Conservation (phyloP, 257 asterid genomes). For the Asclepias syriaca region DNA sequence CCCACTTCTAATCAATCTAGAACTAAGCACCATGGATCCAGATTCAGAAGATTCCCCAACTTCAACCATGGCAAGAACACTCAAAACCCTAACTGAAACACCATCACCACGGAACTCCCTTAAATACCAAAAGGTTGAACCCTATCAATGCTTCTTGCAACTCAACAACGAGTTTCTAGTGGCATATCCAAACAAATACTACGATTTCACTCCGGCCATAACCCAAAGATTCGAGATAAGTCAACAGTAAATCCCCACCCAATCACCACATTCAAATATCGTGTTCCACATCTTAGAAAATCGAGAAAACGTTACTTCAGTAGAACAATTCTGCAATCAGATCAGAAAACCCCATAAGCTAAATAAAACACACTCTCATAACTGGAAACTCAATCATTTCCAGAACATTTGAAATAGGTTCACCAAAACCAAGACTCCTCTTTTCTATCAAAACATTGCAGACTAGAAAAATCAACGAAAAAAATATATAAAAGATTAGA, state of each 20-base stretch:
- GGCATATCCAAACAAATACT: conserved; percentile 7
- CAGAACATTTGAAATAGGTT: background rate
- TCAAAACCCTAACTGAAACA: conserved; percentile 15
- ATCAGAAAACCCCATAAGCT: conserved; percentile 14
- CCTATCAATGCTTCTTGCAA: background rate
- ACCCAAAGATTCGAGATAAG: conserved; percentile 10
- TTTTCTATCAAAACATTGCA: conserved; percentile 10
- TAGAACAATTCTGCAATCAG: conserved; percentile 12
- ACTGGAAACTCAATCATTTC: conserved; percentile 14
- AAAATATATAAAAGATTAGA: background rate
- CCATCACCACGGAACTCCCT: background rate
- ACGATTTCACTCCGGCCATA: conserved; percentile 7
- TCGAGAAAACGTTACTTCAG: conserved; percentile 6
- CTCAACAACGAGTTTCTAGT: background rate
- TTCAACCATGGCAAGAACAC: conserved; percentile 26
- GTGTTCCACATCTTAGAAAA: conserved; percentile 5
- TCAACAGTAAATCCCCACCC: conserved; percentile 1
- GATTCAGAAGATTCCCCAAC: conserved; percentile 61
- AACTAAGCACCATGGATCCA: conserved; percentile 40
- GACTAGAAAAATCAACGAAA: conserved; percentile 6
- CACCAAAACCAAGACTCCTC: conserved; percentile 7
- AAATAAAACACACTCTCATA: background rate
- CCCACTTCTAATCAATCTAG: conserved; percentile 44
- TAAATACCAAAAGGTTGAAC: conserved; percentile 4
- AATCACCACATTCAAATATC: conserved; percentile 15